phyloP scores from a whole-genome alignment of 108 stramenopile species.

The Skeletonema grethae region DNA sequence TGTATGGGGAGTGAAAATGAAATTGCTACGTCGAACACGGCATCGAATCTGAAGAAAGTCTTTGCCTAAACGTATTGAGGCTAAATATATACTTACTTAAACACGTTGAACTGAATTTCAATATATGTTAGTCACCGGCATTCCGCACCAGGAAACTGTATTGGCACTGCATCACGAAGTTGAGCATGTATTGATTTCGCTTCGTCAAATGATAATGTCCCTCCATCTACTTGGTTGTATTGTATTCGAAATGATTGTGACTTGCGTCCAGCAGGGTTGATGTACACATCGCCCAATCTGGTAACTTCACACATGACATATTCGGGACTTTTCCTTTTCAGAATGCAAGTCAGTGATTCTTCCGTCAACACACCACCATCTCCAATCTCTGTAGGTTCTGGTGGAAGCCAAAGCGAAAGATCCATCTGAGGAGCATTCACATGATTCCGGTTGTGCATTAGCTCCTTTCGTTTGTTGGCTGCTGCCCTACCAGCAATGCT shows the following conservation, averaged over 20 bases:
- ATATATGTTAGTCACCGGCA: constrained; percentile 33
- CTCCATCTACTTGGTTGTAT: constrained; percentile 38
- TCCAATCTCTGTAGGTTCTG: background rate
- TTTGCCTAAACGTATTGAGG: no score
- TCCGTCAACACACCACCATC: background rate
- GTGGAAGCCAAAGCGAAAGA: constrained; percentile 47
- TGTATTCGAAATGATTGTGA: constrained; percentile 46
- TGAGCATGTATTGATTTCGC: constrained; percentile 47
- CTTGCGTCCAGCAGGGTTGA: constrained; percentile 30
- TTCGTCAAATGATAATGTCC: constrained; percentile 23
- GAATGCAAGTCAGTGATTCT: constrained; percentile 4
- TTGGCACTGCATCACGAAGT: constrained; percentile 34
- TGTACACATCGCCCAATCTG: constrained; percentile 25
- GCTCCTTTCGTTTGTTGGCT: constrained; percentile 39
- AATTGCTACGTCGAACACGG: background rate
- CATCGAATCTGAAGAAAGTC: no score
- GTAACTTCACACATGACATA: constrained; percentile 9
- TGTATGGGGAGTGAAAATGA: constrained; percentile 22
- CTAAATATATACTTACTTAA: no score
- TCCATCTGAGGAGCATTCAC: constrained; percentile 28
- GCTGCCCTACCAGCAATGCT: constrained; percentile 50
- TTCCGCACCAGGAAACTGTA: constrained; percentile 48
- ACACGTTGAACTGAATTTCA: background rate
- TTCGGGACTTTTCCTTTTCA: background rate
- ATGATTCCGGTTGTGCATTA: constrained; percentile 45